These are phyloP conservation scores for Diplodia seriata DNA, from an alignment of 2,329 filamentous ascomycete genomes.

Conservation along the genomic window DNA sequence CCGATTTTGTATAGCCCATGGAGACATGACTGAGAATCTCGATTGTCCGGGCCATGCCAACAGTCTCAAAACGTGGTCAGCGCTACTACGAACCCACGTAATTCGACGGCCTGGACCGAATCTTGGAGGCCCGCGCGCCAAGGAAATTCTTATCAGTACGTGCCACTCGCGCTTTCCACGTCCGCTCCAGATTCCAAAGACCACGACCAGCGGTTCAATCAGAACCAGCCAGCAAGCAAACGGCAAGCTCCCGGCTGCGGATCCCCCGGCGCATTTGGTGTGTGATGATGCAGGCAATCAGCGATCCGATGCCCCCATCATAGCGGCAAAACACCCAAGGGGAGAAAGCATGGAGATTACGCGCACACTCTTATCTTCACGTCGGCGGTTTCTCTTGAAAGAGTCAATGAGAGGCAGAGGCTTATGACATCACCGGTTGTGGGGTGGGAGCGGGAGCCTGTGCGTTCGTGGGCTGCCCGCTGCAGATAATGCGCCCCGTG, in stretches of 20 bases:
- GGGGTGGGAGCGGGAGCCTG: background rate
- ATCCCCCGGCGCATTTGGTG: background rate
- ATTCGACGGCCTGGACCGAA: too few relatives aligned
- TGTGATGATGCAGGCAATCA: conserved; percentile 6
- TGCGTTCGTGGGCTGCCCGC: background rate
- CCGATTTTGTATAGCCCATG: too few relatives aligned
- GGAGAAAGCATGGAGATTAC: too few relatives aligned
- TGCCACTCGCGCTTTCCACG: background rate
- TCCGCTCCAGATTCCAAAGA: background rate
- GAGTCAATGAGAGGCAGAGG: background rate
- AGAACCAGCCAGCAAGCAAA: background rate
- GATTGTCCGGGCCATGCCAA: too few relatives aligned
- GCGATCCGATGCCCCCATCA: background rate
- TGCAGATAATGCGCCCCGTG: conserved; percentile 9
- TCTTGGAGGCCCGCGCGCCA: background rate
- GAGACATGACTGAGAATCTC: too few relatives aligned
- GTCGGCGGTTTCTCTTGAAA: background rate
- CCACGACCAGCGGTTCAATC: background rate
- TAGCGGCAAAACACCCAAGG: background rate
- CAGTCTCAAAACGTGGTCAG: too few relatives aligned
- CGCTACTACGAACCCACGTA: too few relatives aligned
- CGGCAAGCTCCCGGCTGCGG: conserved; percentile 7
- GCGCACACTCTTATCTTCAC: background rate
- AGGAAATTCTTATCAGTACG: conserved; percentile 9
- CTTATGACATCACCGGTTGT: conserved; percentile 7